Conservation (phyloP, 2,329 filamentous ascomycete genomes). For the Leptographium flavum region DNA sequence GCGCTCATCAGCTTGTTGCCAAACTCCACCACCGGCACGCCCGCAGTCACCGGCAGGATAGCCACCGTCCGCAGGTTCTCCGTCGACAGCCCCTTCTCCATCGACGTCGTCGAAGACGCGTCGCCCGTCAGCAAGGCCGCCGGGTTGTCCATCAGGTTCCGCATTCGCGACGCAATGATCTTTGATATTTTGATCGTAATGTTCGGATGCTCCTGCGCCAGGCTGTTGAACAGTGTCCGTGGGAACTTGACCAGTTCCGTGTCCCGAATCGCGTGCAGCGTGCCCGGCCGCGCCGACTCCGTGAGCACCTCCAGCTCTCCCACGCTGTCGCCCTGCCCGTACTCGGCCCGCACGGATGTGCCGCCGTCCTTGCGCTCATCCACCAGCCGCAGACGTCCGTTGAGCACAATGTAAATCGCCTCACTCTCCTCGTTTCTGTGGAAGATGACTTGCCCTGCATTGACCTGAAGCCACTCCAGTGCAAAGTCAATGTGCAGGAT, state of each 20-base stretch:
- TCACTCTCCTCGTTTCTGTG: conserved; percentile 92
- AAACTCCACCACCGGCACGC: conserved; percentile 91
- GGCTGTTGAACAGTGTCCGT: conserved; percentile 89
- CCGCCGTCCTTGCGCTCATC: conserved; percentile 69
- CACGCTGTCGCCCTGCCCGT: conserved; percentile 92
- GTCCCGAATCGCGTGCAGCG: conserved; percentile 87
- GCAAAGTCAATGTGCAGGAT: conserved; percentile 97
- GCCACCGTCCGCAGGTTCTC: conserved; percentile 88
- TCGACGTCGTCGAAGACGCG: conserved; percentile 37
- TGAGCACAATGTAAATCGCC: conserved; percentile 94
- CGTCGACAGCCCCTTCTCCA: conserved; percentile 64
- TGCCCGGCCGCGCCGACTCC: conserved; percentile 79
- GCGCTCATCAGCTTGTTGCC: conserved; percentile 79
- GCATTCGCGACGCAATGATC: conserved; percentile 92
- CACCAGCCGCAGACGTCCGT: conserved; percentile 76
- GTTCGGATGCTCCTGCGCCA: conserved; percentile 90
- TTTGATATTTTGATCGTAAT: conserved; percentile 99
- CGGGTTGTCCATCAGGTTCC: conserved; percentile 72
- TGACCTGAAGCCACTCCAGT: conserved; percentile 94
- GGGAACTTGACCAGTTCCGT: conserved; percentile 95
- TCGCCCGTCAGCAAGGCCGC: conserved; percentile 53
- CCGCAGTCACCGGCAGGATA: conserved; percentile 76
- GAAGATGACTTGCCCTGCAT: conserved; percentile 87
- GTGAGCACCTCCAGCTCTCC: conserved; percentile 95
- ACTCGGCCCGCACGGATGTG: conserved; percentile 80